Evolutionary conservation across 208 protist species (phyloP), one percentile per base, ranked within the genome.

Genomic region (Crithidia mellificae): DNA sequence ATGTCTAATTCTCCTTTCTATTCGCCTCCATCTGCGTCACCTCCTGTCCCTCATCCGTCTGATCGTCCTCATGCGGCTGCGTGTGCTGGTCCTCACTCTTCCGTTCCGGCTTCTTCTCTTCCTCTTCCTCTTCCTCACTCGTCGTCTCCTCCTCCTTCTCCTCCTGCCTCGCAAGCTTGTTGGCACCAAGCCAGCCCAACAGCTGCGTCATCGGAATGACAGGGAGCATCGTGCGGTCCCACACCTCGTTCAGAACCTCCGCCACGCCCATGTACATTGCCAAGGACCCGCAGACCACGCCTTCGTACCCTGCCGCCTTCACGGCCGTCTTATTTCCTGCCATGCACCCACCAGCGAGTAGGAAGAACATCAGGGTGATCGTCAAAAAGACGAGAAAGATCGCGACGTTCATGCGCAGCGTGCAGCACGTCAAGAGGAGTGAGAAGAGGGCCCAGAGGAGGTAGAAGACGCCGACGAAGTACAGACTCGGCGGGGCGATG

Each of bases 261-360:
- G 78, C 75, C 14, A 84, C 51, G 6, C 58, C 66, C 20, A 80
- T 29, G 63, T 88, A 85, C 30, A 88, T 29, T 2, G 83, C 78
- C 17, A 68, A 46, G 47, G 38, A 39, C 3, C 82, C 78, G 44
- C 72, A 79, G 25, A 83, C 41, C 36, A 87, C 57, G 0, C 82
- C 78, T 12, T 75, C 64, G 32, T 61, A 78, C 19, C 78, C 82
- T 17, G 46, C 74, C 9, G 71, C 66, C 34, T 77, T 50, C 39
- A 71, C 50, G 6, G 50, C 67, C 20, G 15, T 65, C n/a, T 20
- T 6, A 20, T 55, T 59, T 73, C 46, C 67, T 2, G 55, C 39
- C 67, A 65, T 73, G 46, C 39, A 55, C 1, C n/a, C 50, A 8
- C 41, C 56, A 47, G n/a, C 61, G 2, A 74, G 51, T n/a, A 22